These are phyloP conservation scores for Fusarium algeriense DNA, from an alignment of 2,329 filamentous ascomycete species.

Conservation along the genomic window DNA sequence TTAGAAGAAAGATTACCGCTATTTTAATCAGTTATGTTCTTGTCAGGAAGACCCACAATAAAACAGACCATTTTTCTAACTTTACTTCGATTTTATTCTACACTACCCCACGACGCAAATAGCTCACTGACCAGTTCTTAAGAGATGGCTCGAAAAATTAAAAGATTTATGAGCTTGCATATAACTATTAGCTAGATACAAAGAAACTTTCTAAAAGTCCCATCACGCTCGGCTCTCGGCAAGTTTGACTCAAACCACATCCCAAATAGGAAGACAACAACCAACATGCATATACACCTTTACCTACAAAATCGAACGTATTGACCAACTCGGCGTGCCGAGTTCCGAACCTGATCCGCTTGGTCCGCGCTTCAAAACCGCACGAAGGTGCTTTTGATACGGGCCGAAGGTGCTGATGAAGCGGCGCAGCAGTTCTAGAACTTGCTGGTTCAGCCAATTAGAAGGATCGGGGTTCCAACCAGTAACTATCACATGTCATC, in stretches of 20 bases:
- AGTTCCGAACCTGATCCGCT: background rate
- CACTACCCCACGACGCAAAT: background rate
- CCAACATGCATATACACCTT: background rate
- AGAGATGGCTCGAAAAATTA: fast-evolving
- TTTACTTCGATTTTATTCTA: too few relatives aligned
- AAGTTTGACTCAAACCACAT: background rate
- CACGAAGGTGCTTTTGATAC: background rate
- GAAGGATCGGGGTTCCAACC: background rate
- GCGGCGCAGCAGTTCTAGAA: background rate
- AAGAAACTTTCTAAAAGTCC: background rate
- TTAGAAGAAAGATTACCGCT: background rate
- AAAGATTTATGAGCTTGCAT: background rate
- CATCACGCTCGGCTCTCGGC: background rate
- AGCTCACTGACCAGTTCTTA: fast-evolving
- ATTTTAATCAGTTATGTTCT: background rate
- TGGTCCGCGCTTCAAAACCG: background rate
- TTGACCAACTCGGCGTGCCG: background rate
- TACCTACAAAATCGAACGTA: background rate
- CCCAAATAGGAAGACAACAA: background rate
- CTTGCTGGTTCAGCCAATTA: background rate
- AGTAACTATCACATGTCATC: background rate
- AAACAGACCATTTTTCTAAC: background rate
- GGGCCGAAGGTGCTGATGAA: background rate
- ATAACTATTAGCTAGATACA: background rate
- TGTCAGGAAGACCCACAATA: background rate